Evolutionary conservation across 805 yeast genomes (phyloP), one percentile per base, ranked within the genome.

Genomic region (Ogataea pini): DNA sequence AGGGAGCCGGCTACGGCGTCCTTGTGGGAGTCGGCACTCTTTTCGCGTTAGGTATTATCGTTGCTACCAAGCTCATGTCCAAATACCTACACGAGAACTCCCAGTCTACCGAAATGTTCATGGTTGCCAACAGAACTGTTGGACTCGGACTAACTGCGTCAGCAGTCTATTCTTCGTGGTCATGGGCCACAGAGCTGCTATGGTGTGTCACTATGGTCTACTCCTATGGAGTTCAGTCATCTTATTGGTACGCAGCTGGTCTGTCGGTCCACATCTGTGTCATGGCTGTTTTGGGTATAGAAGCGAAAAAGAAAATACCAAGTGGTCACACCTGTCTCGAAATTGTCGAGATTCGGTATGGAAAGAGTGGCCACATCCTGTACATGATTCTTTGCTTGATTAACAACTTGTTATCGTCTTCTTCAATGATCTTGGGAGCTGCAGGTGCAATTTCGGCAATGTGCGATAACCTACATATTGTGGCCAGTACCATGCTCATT

Each of bases 121-220:
- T 89, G 71, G 76, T 76, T 56, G 83, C 89, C 40, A 89, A 85
- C 64, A 66, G 79, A 34, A 62, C 75, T 44, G 72, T 88, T 22
- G 92, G 91, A 0, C 52, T 60, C 10, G 69, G 68, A 8, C 46
- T 65, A 17, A 61, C 62, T 8, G 64, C 66, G 8, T 58, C 62
- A 7, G 61, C 65, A 13, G 59, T 63, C 2, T 57, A 60, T 16
- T 57, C 64, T 13, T 57, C 67, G 3, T 65, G 70, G 69, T 54
- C 61, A 4, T 53, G 67, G 65, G 50, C 59, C 54, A 45, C 62
- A 40, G 36, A 56, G 47, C 42, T 59, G 52, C 41, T 55, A 31
- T 36, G 56, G 63, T 60, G 44, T 47, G 60, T 53, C 40, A 56
- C 48, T 32, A 52, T 46, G 59, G 60, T 56, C 16, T 65, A 61